Evolutionary conservation across 768 basidiomycete genomes (phyloP).

Genomic region (Boletus reticulatus): DNA sequence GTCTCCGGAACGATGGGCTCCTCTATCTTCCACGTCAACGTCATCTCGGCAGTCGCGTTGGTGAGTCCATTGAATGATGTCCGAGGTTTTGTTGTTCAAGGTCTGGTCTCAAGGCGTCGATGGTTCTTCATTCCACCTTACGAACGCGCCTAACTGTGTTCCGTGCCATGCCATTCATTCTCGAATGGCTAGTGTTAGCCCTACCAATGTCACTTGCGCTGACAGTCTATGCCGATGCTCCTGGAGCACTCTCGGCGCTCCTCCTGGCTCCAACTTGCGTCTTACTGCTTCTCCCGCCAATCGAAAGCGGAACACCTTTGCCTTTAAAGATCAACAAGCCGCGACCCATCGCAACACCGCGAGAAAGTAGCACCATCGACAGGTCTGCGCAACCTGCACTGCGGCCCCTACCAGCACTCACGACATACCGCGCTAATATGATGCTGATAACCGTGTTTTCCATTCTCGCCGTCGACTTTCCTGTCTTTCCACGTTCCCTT

Average conservation of each 20-base stretch:
- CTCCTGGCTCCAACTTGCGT: constrained; percentile 47
- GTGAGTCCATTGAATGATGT: constrained; percentile 39
- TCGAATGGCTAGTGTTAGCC: constrained; percentile 65
- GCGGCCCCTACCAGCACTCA: constrained; percentile 68
- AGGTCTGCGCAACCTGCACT: constrained; percentile 6
- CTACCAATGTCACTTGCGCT: constrained; percentile 80
- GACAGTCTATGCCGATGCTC: constrained; percentile 66
- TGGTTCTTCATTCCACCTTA: constrained; percentile 64
- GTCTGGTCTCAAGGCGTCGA: constrained; percentile 52
- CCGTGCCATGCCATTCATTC: constrained; percentile 35
- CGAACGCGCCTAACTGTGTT: constrained; percentile 45
- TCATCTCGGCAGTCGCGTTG: constrained; percentile 60
- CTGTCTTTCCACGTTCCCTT: constrained; percentile 80
- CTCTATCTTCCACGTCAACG: constrained; percentile 63
- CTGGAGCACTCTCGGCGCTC: constrained; percentile 48
- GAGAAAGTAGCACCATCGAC: not conserved
- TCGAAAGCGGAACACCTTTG: constrained; percentile 46
- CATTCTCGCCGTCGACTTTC: constrained; percentile 96
- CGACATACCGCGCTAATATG: constrained; percentile 92
- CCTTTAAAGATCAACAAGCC: constrained; percentile 40
- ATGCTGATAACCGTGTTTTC: constrained; percentile 88
- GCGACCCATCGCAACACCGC: not conserved
- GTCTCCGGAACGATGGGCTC: constrained; percentile 75
- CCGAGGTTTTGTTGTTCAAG: constrained; percentile 17
- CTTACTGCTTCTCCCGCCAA: constrained; percentile 43